Evolutionary conservation across 1,139 yeast genomes (phyloP), one percentile per base, ranked within the genome.

Genomic region (Yarrowia galli): DNA sequence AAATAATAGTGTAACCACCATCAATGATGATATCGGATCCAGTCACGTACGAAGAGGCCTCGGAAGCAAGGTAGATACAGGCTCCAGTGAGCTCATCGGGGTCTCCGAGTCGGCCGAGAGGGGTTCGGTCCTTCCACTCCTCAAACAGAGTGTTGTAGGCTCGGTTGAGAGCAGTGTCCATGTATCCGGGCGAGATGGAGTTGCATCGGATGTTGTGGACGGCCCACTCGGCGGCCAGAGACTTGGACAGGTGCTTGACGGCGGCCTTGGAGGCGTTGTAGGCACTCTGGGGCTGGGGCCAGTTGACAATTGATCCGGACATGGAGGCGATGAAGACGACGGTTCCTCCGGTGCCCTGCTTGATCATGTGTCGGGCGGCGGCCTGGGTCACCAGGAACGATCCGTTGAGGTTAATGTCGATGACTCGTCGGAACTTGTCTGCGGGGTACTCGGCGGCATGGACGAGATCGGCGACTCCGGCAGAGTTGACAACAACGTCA

Each of bases 401-500:
- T 51, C 96, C 96, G 76, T 89, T 85, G 40, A 89, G 85, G 78
- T 90, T 90, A 73, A 90, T 93, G 77, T 87, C 87, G 81, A 89
- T 81, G 67, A 90, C 85, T 40, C 87, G 83, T 74, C 91, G 89
- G 72, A 92, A 92, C 79, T 89, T 89, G 71, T 82, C 81, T 35
- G 92, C 85, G 12, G 95, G 92, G 79, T 90, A 89, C 71, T 88
- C 91, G 77, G 89, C 93, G 65, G 96, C 95, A 64, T 91, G 89
- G 78, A 84, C 88, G 75, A 89, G 86, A 76, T 89, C 93, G 75
- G 92, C 89, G 76, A 89, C 89, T 61, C 96, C 92, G 49, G 96
- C 93, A 65, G 89, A 82, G 81, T 89, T 88, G 73, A 89, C 85
- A 72, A 89, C 83, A 69, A 89, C 79, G 74, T 87, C 87, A 56